Percentiles rank a stretch among this genome's conserved stretches.
Evolutionary conservation across 2,329 filamentous ascomycete genomes (phyloP).

Genomic region (Coccinonectria pachysandricola): DNA sequence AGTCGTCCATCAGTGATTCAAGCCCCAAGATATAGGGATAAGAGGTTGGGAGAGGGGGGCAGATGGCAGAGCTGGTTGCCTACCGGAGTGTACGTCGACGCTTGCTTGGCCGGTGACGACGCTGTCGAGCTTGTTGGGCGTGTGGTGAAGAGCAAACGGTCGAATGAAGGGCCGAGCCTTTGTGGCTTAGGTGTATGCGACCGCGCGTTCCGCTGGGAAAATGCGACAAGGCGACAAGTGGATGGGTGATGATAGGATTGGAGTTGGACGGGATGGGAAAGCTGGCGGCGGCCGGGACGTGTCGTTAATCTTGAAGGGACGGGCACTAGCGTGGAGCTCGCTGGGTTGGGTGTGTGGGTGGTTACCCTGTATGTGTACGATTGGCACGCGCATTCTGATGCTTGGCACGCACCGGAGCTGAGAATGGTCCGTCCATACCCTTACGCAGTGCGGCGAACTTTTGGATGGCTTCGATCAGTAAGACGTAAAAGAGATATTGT

Average conservation of each 20-base stretch:
- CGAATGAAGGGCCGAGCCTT: conserved; percentile 12
- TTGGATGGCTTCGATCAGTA: no score
- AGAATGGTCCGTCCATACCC: no score
- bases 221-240: conserved; percentile 5
- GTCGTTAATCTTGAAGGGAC: conserved; percentile 20
- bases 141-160: conserved; percentile 8
- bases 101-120: conserved; percentile 9
- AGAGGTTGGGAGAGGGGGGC: conserved; percentile 14
- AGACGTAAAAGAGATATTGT: no score
- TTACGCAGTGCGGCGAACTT: no score
- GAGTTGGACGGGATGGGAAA: conserved; percentile 11
- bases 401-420: conserved; percentile 10
- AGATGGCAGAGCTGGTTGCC: conserved; percentile 7
- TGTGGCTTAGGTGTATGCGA: conserved; percentile 15
- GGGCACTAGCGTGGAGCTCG: conserved; percentile 12
- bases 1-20: no score
- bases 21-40: no score
- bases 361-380: conserved; percentile 9
- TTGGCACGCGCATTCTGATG: conserved; percentile 8
- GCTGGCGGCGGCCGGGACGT: conserved; percentile 16
- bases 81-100: no score
- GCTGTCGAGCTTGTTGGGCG: conserved; percentile 10
- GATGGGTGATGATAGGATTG: conserved; percentile 7
- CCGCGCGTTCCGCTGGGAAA: conserved; percentile 24
- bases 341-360: conserved; percentile 16